Base-by-base conservation (phyloP, 2,329 filamentous ascomycete species). In the Coccinonectria pachysandricola region DNA sequence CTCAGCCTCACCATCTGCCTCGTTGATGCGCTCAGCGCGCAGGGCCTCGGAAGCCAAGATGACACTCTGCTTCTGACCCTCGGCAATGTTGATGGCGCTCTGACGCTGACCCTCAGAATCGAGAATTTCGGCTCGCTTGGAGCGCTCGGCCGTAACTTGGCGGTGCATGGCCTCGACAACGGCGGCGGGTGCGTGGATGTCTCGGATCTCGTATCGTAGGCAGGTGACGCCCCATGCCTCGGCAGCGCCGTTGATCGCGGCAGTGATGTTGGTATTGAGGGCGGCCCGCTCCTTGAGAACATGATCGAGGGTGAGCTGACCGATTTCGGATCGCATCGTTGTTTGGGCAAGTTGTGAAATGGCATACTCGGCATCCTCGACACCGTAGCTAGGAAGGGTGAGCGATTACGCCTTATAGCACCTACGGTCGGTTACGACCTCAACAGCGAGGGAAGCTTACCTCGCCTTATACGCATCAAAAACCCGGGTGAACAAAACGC, bases 381-480 rank as follows among this genome's bases (percentile, higher is more conserved):
- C 91, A 19, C 91, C 91, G 54, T 98, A 98, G 58, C 86, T 94
- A 39, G 6, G 6, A 3, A 5, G 8, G n/a, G 25, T 39, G 17
- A 45, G 36, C 21, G 12, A 16, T 16, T 12, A 24, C 16, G 21
- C 18, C 21, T 10, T 6, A 21, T 23, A 10, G 21, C 21, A n/a
- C n/a, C n/a, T n/a, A n/a, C n/a, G n/a, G n/a, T n/a, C n/a, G n/a
- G n/a, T n/a, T n/a, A n/a, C n/a, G n/a, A n/a, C n/a, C n/a, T 12
- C 17, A 21, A 12, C 12, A 4, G 8, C 15, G 16, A 10, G 9
- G n/a, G 13, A 11, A 26, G 45, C 68, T 48, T 57, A 88, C 81
- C 83, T 91, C 11, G 91, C 91, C 62, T 96, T 98, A 60, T 94
- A 98, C 8, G 91, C 88, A 56, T 98, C 91, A 53, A 96, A 94